Conservation (phyloP, 192 early-diverging fungal genomes). For the Powellomyces hirtus region DNA sequence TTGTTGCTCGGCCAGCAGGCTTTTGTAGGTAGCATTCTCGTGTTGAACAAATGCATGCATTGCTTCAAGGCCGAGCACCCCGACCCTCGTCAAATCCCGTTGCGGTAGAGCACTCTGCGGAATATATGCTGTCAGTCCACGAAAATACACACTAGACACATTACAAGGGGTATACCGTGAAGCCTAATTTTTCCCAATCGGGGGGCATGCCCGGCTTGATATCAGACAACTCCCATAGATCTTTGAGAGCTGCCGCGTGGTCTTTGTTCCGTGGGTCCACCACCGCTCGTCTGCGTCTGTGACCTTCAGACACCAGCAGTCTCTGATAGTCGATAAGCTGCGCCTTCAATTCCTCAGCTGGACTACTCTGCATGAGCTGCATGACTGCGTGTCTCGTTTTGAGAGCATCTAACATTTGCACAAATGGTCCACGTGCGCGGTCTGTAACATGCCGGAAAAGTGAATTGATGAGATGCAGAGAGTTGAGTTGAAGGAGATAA, state of each 20-base stretch:
- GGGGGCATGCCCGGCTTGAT: conserved; percentile 33
- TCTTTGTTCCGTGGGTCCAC: conserved; percentile 49
- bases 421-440: conserved; percentile 43
- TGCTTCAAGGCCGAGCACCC: conserved; percentile 62
- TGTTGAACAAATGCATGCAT: conserved; percentile 54
- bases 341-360: conserved; percentile 61
- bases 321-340: conserved; percentile 68
- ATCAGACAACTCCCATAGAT: conserved; percentile 55
- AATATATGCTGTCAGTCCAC: background rate
- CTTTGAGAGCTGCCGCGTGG: conserved; percentile 51
- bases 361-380: conserved; percentile 41
- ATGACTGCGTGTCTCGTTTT: conserved; percentile 48
- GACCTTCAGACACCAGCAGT: conserved; percentile 54
- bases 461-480: conserved; percentile 60
- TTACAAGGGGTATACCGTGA: conserved; percentile 47
- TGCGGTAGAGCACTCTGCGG: conserved; percentile 58
- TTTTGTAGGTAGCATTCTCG: background rate
- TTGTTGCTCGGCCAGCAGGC: conserved; percentile 29
- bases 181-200: conserved; percentile 67
- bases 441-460: conserved; percentile 63
- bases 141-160: background rate
- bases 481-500: conserved; percentile 62
- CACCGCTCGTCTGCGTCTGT: conserved; percentile 46
- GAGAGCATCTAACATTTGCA: conserved; percentile 50
- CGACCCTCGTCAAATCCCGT: conserved; percentile 60